Evolutionary conservation across 1,284 basidiomycete genomes (phyloP).

Genomic region (Cryptococcus maquisensis): DNA sequence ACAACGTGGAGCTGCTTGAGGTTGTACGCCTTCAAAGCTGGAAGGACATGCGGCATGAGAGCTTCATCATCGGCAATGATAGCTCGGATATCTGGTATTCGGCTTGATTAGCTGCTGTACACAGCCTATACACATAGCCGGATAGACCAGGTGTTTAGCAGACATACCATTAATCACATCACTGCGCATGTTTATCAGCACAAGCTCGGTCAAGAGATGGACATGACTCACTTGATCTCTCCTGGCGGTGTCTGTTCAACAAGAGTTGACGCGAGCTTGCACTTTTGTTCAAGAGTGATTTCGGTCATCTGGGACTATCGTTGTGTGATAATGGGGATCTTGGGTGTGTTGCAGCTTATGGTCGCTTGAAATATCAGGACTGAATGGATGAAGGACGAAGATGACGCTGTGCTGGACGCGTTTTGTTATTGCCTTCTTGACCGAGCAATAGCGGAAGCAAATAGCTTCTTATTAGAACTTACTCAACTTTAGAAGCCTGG

Average conservation of each 20-base stretch:
- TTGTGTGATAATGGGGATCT: no score
- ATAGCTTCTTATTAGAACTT: no score
- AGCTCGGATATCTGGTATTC: constrained; percentile 67
- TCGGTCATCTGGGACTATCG: constrained; percentile 27
- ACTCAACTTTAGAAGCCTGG: no score
- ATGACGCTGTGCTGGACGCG: no score
- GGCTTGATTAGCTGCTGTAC: no score
- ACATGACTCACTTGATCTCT: constrained; percentile 65
- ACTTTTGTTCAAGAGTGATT: constrained; percentile 35
- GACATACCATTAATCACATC: constrained; percentile 78
- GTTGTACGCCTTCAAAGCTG: constrained; percentile 77
- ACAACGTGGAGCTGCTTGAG: constrained; percentile 76
- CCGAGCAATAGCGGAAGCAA: no score
- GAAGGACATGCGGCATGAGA: constrained; percentile 69
- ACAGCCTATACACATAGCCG: no score
- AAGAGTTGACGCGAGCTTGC: constrained; percentile 62
- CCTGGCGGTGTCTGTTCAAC: constrained; percentile 86
- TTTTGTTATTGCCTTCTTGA: no score
- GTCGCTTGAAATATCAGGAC: no score
- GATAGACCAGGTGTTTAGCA: background rate
- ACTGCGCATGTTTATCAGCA: constrained; percentile 26
- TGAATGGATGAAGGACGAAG: no score
- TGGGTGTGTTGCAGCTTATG: no score
- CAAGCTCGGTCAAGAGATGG: background rate
- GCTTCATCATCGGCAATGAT: constrained; percentile 79